These are phyloP conservation scores for Amoeboaphelidium protococcarum DNA, from an alignment of 371 early-diverging fungal genomes.

Conservation along the genomic window DNA sequence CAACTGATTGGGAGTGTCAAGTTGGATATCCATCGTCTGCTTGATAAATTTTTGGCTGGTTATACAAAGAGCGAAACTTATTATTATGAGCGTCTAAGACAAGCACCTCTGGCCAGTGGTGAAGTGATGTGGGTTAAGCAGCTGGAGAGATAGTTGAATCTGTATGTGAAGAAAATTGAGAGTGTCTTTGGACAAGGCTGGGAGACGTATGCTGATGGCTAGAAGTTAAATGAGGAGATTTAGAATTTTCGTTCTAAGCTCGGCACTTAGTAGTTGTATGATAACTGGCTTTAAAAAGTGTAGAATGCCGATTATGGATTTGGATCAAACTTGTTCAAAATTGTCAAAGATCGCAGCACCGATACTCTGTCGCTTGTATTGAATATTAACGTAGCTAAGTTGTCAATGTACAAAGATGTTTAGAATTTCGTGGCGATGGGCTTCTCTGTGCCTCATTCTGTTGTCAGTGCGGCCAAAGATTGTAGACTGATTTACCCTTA, in stretches of 20 bases:
- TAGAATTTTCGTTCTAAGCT: conserved; percentile 29
- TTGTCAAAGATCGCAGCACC: background rate
- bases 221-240: conserved; percentile 79
- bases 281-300: conserved; percentile 88
- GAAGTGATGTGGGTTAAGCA: conserved; percentile 93
- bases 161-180: conserved; percentile 90
- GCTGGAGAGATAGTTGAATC: conserved; percentile 80
- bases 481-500: conserved; percentile 90
- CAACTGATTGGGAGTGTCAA: conserved; percentile 91
- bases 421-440: conserved; percentile 75
- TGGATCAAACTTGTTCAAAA: conserved; percentile 14
- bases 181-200: conserved; percentile 79
- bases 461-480: conserved; percentile 75
- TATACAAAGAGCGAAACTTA: conserved; percentile 68
- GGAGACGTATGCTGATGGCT: conserved; percentile 89
- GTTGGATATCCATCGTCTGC: conserved; percentile 74
- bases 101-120: conserved; percentile 75
- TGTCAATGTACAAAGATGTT: conserved; percentile 90
- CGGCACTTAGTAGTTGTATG: conserved; percentile 27
- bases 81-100: conserved; percentile 68
- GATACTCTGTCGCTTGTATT: conserved; percentile 17
- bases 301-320: conserved; percentile 42
- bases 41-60: conserved; percentile 80
- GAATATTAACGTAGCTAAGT: conserved; percentile 77
- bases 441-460: conserved; percentile 73